phyloP scores from a whole-genome alignment of 768 basidiomycete species.

The Multifurca ochricompacta region DNA sequence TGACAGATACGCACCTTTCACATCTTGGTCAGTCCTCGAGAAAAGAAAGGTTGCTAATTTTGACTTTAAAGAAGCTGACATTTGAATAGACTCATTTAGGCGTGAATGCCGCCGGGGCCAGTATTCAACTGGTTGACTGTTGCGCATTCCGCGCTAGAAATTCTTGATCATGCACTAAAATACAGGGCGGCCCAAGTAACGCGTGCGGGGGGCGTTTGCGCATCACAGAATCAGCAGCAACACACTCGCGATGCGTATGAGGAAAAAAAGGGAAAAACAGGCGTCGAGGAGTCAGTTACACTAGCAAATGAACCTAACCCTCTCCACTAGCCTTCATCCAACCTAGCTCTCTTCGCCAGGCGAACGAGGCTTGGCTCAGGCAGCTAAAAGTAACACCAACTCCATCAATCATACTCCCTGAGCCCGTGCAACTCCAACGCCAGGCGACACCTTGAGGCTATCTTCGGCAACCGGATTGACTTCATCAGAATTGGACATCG shows the following conservation, averaged over 20 bases:
- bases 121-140: conserved; percentile 70
- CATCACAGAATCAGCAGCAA: not conserved
- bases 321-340: not conserved
- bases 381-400: not conserved
- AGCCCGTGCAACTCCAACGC: not conserved
- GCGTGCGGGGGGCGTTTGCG: conserved; percentile 23
- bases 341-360: conserved; percentile 4
- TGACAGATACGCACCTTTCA: no score
- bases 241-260: not conserved
- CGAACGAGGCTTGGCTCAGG: conserved; percentile 16
- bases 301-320: not conserved
- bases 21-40: not conserved
- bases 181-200: conserved; percentile 40
- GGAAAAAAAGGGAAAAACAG: not conserved
- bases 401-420: not conserved
- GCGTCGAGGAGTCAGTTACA: not conserved
- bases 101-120: conserved; percentile 59
- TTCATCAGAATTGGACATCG: not conserved
- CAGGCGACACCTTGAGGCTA: not conserved
- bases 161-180: conserved; percentile 54
- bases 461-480: not conserved
- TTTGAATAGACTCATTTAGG: not conserved
- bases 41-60: no score
- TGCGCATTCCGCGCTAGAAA: conserved; percentile 48
- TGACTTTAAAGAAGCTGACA: not conserved